phyloP scores from a whole-genome alignment of 2,329 filamentous ascomycete species.

The Triangularia verruculosa region DNA sequence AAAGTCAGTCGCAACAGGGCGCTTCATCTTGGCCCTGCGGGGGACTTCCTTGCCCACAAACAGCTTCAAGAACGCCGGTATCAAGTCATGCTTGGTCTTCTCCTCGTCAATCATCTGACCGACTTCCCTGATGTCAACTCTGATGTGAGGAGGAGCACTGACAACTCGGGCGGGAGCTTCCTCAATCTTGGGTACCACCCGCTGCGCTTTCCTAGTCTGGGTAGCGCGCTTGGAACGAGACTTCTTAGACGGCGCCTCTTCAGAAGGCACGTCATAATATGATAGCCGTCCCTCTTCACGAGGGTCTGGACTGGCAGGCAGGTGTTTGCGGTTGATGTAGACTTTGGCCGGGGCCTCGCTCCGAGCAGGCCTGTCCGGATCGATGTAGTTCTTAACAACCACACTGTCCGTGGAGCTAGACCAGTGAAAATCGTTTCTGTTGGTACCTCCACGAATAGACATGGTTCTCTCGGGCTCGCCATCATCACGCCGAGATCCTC shows the following conservation, averaged over 20 bases:
- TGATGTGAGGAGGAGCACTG: not conserved
- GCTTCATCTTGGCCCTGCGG: not conserved
- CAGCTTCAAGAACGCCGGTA: slow-evolving; percentile 4
- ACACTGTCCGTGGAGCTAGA: not conserved
- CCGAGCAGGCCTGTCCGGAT: not conserved
- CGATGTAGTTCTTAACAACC: not conserved
- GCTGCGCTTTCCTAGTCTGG: not conserved
- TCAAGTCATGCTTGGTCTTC: not conserved
- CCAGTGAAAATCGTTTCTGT: not conserved
- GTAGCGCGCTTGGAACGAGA: not conserved
- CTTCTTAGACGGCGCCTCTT: not conserved
- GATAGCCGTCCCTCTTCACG: slow-evolving; percentile 16
- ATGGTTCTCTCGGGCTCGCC: not conserved
- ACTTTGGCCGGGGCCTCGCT: not conserved
- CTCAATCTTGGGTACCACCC: not conserved
- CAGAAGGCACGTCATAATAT: slow-evolving; percentile 17
- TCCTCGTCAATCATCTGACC: slow-evolving; percentile 13
- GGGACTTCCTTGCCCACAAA: slow-evolving; percentile 7
- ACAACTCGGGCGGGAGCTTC: not conserved
- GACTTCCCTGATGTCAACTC: not conserved
- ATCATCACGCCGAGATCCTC: not conserved
- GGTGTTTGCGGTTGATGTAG: not conserved
- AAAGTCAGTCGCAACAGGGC: slow-evolving; percentile 1
- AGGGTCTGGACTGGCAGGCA: not conserved
- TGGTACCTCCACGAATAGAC: not conserved